Evolutionary conservation across 1,284 basidiomycete species (phyloP).

Genomic region (Pseudozyma sp.): DNA sequence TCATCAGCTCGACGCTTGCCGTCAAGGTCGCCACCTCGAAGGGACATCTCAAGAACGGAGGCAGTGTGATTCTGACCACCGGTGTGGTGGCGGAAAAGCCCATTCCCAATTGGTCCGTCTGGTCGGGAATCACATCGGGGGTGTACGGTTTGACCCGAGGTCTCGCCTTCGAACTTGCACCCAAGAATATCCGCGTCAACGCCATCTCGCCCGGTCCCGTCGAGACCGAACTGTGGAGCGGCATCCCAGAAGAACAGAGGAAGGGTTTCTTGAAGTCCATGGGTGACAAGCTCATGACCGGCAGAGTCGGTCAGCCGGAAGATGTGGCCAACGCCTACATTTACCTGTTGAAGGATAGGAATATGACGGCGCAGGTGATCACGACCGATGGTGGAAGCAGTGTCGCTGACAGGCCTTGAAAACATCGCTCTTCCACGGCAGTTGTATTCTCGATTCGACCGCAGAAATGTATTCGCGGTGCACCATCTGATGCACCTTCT

Average conservation of each 20-base stretch:
- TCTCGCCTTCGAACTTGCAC: slow-evolving; percentile 37
- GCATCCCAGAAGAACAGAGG: slow-evolving; percentile 14
- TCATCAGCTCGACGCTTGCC: slow-evolving; percentile 32
- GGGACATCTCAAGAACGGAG: slow-evolving; percentile 8
- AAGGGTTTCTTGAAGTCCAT: neutral
- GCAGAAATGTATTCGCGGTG: too few species aligned
- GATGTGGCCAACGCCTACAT: slow-evolving; percentile 42
- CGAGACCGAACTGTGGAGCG: slow-evolving; percentile 44
- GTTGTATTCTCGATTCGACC: too few species aligned
- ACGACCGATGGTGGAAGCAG: slow-evolving; percentile 21
- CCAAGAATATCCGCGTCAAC: slow-evolving; percentile 42
- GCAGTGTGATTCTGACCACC: slow-evolving; percentile 37
- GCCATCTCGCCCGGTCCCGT: slow-evolving; percentile 36
- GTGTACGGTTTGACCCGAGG: slow-evolving; percentile 30
- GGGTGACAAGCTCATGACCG: slow-evolving; percentile 15
- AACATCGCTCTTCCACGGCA: neutral
- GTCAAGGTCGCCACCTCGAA: slow-evolving; percentile 27
- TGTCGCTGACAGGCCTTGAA: slow-evolving; percentile 11
- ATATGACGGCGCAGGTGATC: slow-evolving; percentile 40
- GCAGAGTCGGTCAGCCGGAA: slow-evolving; percentile 20
- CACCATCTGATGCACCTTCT: too few species aligned
- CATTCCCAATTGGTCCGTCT: slow-evolving; percentile 12
- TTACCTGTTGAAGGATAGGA: slow-evolving; percentile 50
- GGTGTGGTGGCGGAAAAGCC: slow-evolving; percentile 39
- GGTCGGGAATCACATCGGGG: slow-evolving; percentile 17